Percentiles rank a stretch among this genome's conserved stretches.
These are phyloP conservation scores for Anisogramma anomala DNA, from an alignment of 2,329 filamentous ascomycete genomes.

Conservation along the genomic window DNA sequence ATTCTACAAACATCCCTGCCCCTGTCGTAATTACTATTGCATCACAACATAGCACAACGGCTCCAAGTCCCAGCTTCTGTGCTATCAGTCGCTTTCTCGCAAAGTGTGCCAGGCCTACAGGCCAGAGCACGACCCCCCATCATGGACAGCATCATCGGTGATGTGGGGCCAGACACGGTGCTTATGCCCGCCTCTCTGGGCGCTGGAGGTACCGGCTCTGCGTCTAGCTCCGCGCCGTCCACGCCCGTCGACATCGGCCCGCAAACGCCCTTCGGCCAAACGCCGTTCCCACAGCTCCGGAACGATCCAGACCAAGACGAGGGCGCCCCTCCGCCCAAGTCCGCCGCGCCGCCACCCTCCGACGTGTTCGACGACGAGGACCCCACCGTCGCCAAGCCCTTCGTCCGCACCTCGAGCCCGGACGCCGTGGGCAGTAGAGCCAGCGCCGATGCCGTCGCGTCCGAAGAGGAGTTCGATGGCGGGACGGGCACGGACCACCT, in stretches of 20 bases:
- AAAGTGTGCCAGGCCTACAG: background rate
- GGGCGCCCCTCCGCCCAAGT: slow-evolving; percentile 19
- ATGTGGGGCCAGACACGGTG: slow-evolving; percentile 12
- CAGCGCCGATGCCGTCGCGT: slow-evolving; percentile 13
- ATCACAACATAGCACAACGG: no score
- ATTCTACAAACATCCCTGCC: no score
- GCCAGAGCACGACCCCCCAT: background rate
- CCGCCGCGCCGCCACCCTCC: slow-evolving; percentile 8
- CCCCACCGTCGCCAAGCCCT: slow-evolving; percentile 44
- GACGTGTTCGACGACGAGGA: slow-evolving; percentile 49
- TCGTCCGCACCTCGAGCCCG: slow-evolving; percentile 44
- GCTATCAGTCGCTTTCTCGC: background rate
- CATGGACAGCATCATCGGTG: slow-evolving; percentile 13
- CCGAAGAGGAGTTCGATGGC: slow-evolving; percentile 18
- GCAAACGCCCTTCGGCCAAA: slow-evolving; percentile 6
- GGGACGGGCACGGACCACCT: slow-evolving; percentile 20
- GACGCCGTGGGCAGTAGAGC: slow-evolving; percentile 26
- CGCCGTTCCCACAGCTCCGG: slow-evolving; percentile 10
- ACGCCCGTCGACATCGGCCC: slow-evolving; percentile 1
- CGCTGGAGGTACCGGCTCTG: slow-evolving; percentile 1
- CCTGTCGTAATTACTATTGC: no score
- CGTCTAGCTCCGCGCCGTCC: slow-evolving; percentile 2
- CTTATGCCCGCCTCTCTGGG: slow-evolving; percentile 5
- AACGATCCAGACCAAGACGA: slow-evolving; percentile 8
- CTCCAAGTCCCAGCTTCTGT: no score